Evolutionary conservation across 1,284 basidiomycete species (phyloP).

Genomic region (Inonotus hispidus): DNA sequence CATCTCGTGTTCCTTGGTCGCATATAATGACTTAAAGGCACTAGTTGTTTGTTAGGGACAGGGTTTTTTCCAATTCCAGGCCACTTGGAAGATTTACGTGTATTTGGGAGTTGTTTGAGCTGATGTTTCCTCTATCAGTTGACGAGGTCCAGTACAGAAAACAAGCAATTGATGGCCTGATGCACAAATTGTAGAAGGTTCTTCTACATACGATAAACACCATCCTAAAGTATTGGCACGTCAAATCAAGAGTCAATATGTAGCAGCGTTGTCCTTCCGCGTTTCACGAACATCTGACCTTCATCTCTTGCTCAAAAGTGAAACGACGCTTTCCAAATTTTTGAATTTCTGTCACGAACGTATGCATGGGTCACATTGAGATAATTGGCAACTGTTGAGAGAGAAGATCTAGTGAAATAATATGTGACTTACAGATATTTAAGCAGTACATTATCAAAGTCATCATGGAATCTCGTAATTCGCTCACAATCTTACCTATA

Average conservation of each 20-base stretch:
- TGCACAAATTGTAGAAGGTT: background rate
- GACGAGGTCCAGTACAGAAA: background rate
- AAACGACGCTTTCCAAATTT: background rate
- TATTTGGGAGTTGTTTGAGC: background rate
- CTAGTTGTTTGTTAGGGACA: too few species aligned
- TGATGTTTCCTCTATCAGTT: background rate
- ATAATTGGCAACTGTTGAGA: background rate
- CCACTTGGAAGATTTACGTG: too few species aligned
- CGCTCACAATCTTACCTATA: too few species aligned
- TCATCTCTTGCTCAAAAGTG: background rate
- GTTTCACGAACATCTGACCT: background rate
- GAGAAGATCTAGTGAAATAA: background rate
- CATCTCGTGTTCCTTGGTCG: too few species aligned
- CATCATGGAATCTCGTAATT: background rate
- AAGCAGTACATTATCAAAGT: background rate
- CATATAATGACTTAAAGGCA: too few species aligned
- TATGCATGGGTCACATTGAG: background rate
- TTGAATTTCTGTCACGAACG: background rate
- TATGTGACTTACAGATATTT: background rate
- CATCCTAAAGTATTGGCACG: background rate
- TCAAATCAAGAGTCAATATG: too few species aligned
- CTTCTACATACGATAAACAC: background rate
- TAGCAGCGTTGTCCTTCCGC: background rate
- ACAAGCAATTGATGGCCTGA: background rate
- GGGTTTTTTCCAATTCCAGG: too few species aligned